Evolutionary conservation across 306 rosid genomes (phyloP).

Genomic region (Corylus avellana): DNA sequence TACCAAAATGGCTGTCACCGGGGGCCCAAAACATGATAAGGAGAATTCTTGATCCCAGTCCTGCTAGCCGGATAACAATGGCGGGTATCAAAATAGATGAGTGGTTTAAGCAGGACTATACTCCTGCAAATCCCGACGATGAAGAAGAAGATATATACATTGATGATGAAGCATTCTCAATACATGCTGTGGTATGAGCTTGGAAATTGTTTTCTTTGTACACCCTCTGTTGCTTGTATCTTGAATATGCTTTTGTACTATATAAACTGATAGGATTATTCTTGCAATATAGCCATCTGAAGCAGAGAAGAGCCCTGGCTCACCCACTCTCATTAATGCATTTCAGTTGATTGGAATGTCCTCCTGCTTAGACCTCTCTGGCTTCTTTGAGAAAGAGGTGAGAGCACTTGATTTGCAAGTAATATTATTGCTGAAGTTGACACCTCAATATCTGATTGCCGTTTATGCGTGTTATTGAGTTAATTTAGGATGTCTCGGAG

Average conservation of each 20-base stretch:
- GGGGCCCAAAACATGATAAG: slow-evolving; percentile 68
- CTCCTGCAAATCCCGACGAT: slow-evolving; percentile 56
- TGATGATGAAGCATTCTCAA: slow-evolving; percentile 52
- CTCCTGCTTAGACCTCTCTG: slow-evolving; percentile 86
- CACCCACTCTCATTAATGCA: slow-evolving; percentile 72
- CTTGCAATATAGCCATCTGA: slow-evolving; percentile 50
- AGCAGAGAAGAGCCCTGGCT: slow-evolving; percentile 46
- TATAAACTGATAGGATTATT: slow-evolving; percentile 9
- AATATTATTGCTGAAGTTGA: not conserved
- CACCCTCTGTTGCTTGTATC: not conserved
- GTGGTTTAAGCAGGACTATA: slow-evolving; percentile 78
- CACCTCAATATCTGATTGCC: slow-evolving; percentile 9
- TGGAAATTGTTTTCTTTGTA: not conserved
- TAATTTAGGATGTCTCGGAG: slow-evolving; percentile 72
- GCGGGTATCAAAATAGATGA: slow-evolving; percentile 67
- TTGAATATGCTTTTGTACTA: not conserved
- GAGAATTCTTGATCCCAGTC: slow-evolving; percentile 85
- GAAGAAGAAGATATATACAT: slow-evolving; percentile 62
- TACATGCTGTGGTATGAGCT: slow-evolving; percentile 51
- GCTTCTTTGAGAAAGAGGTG: slow-evolving; percentile 95
- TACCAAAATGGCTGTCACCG: slow-evolving; percentile 74
- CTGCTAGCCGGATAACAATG: slow-evolving; percentile 60
- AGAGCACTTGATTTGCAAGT: slow-evolving; percentile 18
- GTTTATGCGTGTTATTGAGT: slow-evolving; percentile 6
- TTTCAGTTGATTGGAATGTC: slow-evolving; percentile 97